Conservation (phyloP, 495 filamentous ascomycete species). For the Thermochaetoides thermophila region DNA sequence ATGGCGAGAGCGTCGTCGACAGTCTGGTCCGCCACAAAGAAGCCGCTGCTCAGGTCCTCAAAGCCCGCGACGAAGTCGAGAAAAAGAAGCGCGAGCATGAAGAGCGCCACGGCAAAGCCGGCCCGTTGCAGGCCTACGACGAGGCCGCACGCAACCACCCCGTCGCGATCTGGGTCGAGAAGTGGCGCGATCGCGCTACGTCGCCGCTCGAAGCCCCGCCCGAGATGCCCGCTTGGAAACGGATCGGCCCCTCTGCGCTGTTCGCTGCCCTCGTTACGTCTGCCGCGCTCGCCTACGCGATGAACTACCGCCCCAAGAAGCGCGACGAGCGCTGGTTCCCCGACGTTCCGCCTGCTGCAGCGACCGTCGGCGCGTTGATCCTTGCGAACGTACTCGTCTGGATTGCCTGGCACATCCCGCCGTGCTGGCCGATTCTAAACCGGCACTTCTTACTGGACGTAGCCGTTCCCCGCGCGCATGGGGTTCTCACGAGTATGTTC, state of each 20-base stretch:
- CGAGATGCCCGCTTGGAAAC: constrained; percentile 35
- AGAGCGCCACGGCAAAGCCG: constrained; percentile 27
- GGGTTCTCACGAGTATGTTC: constrained; percentile 57
- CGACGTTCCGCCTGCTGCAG: constrained; percentile 59
- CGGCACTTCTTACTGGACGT: constrained; percentile 61
- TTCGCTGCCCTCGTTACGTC: constrained; percentile 38
- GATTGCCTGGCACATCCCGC: constrained; percentile 50
- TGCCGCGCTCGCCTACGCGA: constrained; percentile 38
- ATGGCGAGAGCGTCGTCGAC: constrained; percentile 35
- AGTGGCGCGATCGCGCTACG: constrained; percentile 19
- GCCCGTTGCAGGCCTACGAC: constrained; percentile 33
- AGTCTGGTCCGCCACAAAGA: constrained; percentile 30
- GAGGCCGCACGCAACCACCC: constrained; percentile 14
- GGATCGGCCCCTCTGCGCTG: constrained; percentile 49
- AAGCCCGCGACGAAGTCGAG: constrained; percentile 34
- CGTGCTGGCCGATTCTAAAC: constrained; percentile 60
- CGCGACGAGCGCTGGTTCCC: constrained; percentile 49
- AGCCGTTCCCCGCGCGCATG: constrained; percentile 48
- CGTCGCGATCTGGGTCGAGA: constrained; percentile 23
- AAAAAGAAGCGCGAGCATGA: constrained; percentile 35
- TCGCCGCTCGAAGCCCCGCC: constrained; percentile 33
- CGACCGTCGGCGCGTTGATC: constrained; percentile 57
- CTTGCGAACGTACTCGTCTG: constrained; percentile 48
- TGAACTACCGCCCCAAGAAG: constrained; percentile 48
- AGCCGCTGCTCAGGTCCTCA: constrained; percentile 31